Evolutionary conservation across 1,139 yeast species (phyloP).

Genomic region (Debaryomyces udenii): DNA sequence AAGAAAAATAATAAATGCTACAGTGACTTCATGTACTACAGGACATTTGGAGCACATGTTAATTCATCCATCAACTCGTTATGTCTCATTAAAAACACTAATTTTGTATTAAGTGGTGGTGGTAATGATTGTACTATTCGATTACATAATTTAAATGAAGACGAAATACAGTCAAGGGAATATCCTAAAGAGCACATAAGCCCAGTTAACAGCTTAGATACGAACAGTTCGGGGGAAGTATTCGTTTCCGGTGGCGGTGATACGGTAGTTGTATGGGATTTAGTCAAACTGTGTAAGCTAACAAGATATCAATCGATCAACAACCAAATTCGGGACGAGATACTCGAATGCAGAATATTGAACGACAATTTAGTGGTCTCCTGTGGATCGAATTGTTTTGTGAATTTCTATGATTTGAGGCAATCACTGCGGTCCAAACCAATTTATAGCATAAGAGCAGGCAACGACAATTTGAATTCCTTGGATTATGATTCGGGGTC

Average conservation of each 20-base stretch:
- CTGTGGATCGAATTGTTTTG: slow-evolving; percentile 27
- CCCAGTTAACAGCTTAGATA: slow-evolving; percentile 23
- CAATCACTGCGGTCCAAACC: slow-evolving; percentile 13
- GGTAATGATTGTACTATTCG: slow-evolving; percentile 24
- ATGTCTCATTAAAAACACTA: slow-evolving; percentile 20
- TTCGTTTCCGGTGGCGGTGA: slow-evolving; percentile 14
- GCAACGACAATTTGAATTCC: slow-evolving; percentile 34
- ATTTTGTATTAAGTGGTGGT: slow-evolving; percentile 29
- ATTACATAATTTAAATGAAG: slow-evolving; percentile 18
- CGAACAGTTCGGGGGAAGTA: slow-evolving; percentile 14
- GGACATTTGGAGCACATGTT: slow-evolving; percentile 13
- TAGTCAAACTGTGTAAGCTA: slow-evolving; percentile 18
- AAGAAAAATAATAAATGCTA: slow-evolving; percentile 1
- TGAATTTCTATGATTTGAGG: slow-evolving; percentile 19
- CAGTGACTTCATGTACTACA: slow-evolving; percentile 12
- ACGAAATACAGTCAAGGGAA: slow-evolving; percentile 10
- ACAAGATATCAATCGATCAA: slow-evolving; percentile 11
- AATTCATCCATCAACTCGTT: slow-evolving; percentile 26
- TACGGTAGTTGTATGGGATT: slow-evolving; percentile 19
- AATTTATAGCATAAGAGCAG: slow-evolving; percentile 19
- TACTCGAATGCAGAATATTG: slow-evolving; percentile 15
- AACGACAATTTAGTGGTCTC: slow-evolving; percentile 22
- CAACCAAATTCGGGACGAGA: slow-evolving; percentile 16
- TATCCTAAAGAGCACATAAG: slow-evolving; percentile 23
- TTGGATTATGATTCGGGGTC: slow-evolving; percentile 19